Evolutionary conservation across 2,329 filamentous ascomycete genomes (phyloP).

Genomic region (Setomelanomma holmii): DNA sequence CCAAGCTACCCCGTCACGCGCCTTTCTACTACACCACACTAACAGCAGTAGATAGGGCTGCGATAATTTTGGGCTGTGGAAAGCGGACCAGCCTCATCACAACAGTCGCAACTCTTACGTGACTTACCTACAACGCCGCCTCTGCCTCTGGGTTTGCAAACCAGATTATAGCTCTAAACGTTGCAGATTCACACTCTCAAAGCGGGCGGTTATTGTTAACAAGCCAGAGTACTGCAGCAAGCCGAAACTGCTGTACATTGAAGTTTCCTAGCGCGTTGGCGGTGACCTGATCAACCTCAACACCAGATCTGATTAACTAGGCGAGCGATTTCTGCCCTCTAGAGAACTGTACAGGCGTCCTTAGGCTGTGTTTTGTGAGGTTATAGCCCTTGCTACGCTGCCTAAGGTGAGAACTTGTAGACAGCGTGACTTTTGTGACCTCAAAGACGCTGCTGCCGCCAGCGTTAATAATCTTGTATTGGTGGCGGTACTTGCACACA

Average conservation of each 20-base stretch:
- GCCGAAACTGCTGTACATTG: slow-evolving; percentile 2
- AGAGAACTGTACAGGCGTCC: too few species aligned
- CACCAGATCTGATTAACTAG: too few species aligned
- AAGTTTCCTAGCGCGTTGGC: slow-evolving; percentile 3
- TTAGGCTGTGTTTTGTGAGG: too few species aligned
- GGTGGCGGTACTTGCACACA: too few species aligned
- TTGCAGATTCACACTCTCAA: slow-evolving; percentile 1
- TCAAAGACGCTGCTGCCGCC: too few species aligned
- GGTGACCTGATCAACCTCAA: slow-evolving; percentile 22
- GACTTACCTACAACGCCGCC: slow-evolving; percentile 3
- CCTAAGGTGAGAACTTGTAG: too few species aligned
- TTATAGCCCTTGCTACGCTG: too few species aligned
- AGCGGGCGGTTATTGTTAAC: slow-evolving; percentile 4
- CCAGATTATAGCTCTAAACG: background rate
- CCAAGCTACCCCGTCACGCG: too few species aligned
- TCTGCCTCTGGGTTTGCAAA: slow-evolving; percentile 1
- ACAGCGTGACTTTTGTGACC: too few species aligned
- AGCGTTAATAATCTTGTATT: too few species aligned
- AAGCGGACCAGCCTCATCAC: slow-evolving; percentile 1
- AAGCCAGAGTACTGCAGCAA: slow-evolving; percentile 1
- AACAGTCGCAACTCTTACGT: background rate
- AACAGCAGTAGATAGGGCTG: background rate
- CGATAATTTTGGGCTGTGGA: slow-evolving; percentile 2
- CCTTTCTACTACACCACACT: slow-evolving; percentile 7
- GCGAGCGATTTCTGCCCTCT: too few species aligned